Conservation (phyloP, 441 rosid species). For the Erodium texanum region DNA sequence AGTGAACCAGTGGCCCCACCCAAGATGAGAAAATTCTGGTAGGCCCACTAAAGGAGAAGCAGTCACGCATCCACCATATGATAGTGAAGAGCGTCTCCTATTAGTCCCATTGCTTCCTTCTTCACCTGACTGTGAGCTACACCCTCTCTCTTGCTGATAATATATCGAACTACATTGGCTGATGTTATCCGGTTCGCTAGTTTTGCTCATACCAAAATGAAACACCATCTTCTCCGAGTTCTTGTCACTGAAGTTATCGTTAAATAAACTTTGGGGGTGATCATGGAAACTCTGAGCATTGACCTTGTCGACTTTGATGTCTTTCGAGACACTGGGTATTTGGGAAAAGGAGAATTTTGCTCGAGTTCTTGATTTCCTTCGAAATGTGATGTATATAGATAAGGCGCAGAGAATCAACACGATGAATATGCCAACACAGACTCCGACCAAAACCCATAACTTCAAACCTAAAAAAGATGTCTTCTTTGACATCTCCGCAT, state of each 20-base stretch:
- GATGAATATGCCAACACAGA: background rate
- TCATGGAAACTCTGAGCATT: slow-evolving; percentile 27
- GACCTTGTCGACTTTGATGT: slow-evolving; percentile 76
- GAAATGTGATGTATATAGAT: background rate
- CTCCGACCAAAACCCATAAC: background rate
- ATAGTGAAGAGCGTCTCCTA: slow-evolving; percentile 46
- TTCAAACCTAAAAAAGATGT: background rate
- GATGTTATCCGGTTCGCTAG: slow-evolving; percentile 48
- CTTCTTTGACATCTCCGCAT: background rate
- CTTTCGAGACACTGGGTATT: slow-evolving; percentile 75
- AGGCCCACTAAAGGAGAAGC: slow-evolving; percentile 76
- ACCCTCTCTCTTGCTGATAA: slow-evolving; percentile 55
- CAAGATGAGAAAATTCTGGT: slow-evolving; percentile 79
- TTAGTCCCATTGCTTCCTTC: slow-evolving; percentile 51
- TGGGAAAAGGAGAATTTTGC: slow-evolving; percentile 50
- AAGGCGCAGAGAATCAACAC: slow-evolving; percentile 3
- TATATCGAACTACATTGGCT: slow-evolving; percentile 62
- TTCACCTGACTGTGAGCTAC: slow-evolving; percentile 75
- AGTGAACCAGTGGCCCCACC: slow-evolving; percentile 99
- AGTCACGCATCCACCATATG: slow-evolving; percentile 18
- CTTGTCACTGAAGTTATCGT: slow-evolving; percentile 50
- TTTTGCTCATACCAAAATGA: slow-evolving; percentile 61
- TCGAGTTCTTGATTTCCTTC: slow-evolving; percentile 55
- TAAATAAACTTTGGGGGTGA: slow-evolving; percentile 67
- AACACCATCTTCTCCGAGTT: slow-evolving; percentile 65